These are phyloP conservation scores for Russula compacta DNA, from an alignment of 768 basidiomycete genomes.

Conservation along the genomic window DNA sequence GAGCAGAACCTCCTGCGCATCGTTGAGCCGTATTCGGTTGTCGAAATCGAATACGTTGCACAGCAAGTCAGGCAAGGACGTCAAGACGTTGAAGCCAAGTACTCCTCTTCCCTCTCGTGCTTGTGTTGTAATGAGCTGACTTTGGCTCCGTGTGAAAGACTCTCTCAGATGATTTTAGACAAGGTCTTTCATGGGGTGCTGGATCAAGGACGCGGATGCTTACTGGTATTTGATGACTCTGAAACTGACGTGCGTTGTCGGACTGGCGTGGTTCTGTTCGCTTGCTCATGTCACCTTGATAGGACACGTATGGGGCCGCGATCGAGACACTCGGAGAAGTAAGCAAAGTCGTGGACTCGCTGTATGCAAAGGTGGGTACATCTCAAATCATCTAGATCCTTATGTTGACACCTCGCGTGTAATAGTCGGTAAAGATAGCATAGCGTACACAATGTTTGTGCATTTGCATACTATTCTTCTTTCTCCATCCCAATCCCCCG, in stretches of 20 bases:
- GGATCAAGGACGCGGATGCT: constrained; percentile 90
- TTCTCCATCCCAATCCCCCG: neutral
- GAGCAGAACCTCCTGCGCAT: constrained; percentile 94
- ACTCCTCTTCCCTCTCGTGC: constrained; percentile 24
- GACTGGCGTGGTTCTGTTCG: neutral
- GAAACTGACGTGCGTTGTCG: constrained; percentile 67
- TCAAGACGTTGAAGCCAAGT: constrained; percentile 90
- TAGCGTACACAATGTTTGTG: constrained; percentile 3
- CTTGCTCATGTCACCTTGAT: neutral
- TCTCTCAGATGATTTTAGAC: constrained; percentile 98
- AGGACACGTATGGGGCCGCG: constrained; percentile 85
- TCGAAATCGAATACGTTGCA: constrained; percentile 88
- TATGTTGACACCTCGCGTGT: neutral
- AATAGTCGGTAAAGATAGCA: constrained; percentile 20
- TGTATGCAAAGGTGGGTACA: constrained; percentile 69
- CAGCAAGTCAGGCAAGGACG: constrained; percentile 77
- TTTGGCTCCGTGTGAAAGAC: constrained; percentile 33
- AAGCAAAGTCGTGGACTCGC: constrained; percentile 85
- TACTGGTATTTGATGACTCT: constrained; percentile 83
- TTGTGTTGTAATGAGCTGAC: neutral
- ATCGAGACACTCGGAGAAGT: constrained; percentile 87
- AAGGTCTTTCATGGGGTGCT: constrained; percentile 90
- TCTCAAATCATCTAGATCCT: constrained; percentile 19
- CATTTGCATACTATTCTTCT: neutral
- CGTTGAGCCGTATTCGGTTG: constrained; percentile 90